Percentiles rank a stretch among this genome's conserved stretches.
phyloP scores from a whole-genome alignment of 2,329 filamentous ascomycete genomes.

The Penicillium sp. region DNA sequence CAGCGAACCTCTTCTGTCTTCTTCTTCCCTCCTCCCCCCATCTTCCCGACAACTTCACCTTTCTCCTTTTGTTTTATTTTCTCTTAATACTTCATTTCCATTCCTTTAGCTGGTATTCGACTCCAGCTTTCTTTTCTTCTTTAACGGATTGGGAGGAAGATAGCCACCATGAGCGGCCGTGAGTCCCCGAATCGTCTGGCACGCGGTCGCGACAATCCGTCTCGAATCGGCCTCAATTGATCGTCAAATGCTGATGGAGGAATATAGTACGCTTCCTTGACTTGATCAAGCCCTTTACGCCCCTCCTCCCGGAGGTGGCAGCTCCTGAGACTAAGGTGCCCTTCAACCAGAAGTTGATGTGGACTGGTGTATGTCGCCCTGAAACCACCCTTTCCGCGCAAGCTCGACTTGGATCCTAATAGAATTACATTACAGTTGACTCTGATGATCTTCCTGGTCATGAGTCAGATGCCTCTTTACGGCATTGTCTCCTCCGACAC shows the following conservation, averaged over 20 bases:
- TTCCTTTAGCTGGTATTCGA: slow-evolving; percentile 38
- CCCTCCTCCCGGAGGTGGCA: slow-evolving; percentile 98
- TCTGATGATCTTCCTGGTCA: slow-evolving; percentile 97
- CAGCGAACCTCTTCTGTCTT: slow-evolving; percentile 33
- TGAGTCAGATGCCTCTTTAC: slow-evolving; percentile 99
- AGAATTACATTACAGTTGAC: slow-evolving; percentile 59
- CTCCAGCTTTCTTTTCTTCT: slow-evolving; percentile 34
- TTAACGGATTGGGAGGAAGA: slow-evolving; percentile 36
- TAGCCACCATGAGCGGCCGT: slow-evolving; percentile 60
- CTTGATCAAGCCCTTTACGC: slow-evolving; percentile 98
- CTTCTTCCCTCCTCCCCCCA: slow-evolving; percentile 27
- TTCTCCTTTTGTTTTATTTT: slow-evolving; percentile 27
- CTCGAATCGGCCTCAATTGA: slow-evolving; percentile 27
- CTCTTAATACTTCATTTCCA: slow-evolving; percentile 26
- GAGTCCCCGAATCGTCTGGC: slow-evolving; percentile 40
- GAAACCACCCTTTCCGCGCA: slow-evolving; percentile 8
- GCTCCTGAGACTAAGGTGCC: slow-evolving; percentile 97
- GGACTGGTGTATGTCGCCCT: slow-evolving; percentile 65
- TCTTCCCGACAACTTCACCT: slow-evolving; percentile 25
- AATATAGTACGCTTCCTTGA: slow-evolving; percentile 92
- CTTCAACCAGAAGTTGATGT: slow-evolving; percentile 98
- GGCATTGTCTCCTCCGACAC: slow-evolving; percentile 99
- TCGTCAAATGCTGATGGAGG: slow-evolving; percentile 26
- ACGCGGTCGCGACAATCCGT: slow-evolving; percentile 32
- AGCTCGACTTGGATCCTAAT: slow-evolving; percentile 15